Conservation (phyloP, 164 flowering plant genomes). For the Chimonanthus salicifolius region DNA sequence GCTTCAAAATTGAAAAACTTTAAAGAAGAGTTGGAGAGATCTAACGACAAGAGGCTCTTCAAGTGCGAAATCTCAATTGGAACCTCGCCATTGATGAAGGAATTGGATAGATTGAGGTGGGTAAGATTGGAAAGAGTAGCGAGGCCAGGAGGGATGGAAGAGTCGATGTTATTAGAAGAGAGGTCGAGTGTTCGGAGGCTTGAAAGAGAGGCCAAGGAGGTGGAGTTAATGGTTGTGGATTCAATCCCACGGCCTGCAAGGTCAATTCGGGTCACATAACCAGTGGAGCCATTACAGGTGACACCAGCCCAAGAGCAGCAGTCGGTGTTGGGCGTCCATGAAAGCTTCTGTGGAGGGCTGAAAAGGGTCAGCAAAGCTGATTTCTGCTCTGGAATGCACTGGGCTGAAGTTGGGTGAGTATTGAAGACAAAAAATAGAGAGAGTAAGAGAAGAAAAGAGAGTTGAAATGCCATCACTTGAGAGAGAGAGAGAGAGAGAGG, state of each 20-base stretch:
- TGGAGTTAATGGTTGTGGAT: background rate
- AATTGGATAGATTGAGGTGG: slow-evolving; percentile 41
- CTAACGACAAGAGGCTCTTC: slow-evolving; percentile 18
- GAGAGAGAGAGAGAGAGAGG: slow-evolving; percentile 10
- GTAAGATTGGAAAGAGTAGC: slow-evolving; percentile 23
- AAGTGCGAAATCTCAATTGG: slow-evolving; percentile 30
- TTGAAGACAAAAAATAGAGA: background rate
- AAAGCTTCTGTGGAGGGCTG: slow-evolving; percentile 16
- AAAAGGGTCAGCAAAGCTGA: background rate
- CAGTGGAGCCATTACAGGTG: slow-evolving; percentile 18
- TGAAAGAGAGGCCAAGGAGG: background rate
- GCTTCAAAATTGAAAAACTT: too few relatives aligned
- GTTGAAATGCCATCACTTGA: slow-evolving; percentile 21
- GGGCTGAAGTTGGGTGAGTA: background rate
- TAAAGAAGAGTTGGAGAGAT: slow-evolving; percentile 2
- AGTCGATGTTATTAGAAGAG: slow-evolving; percentile 30
- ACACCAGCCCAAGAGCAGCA: slow-evolving; percentile 39
- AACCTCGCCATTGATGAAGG: slow-evolving; percentile 38
- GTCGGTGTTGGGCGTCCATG: slow-evolving; percentile 31
- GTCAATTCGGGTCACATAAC: slow-evolving; percentile 28
- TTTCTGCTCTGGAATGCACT: slow-evolving; percentile 30
- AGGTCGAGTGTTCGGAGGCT: slow-evolving; percentile 32
- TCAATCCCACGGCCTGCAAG: slow-evolving; percentile 21
- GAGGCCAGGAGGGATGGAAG: slow-evolving; percentile 31
- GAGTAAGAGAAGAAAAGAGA: slow-evolving; percentile 4